A percentile compares a stretch with the other conserved stretches of the same genome.
Conservation (phyloP, 2,329 filamentous ascomycete species). For the Zelopaecilomyces penicillatus region DNA sequence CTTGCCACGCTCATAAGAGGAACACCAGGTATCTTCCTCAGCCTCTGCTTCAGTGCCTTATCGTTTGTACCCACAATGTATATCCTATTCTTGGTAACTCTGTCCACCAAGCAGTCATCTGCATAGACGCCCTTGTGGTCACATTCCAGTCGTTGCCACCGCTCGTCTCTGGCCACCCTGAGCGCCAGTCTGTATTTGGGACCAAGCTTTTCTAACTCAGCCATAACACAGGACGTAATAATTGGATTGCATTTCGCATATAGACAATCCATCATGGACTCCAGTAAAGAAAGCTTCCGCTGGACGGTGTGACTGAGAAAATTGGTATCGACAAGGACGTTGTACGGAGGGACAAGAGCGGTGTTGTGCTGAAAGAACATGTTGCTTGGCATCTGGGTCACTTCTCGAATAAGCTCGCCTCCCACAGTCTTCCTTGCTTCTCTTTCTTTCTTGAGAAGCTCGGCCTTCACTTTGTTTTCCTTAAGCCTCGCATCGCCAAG, state of each 20-base stretch:
- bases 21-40: conserved; percentile 63
- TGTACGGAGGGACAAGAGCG: conserved; percentile 60
- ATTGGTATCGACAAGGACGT: conserved; percentile 76
- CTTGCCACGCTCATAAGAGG: conserved; percentile 74
- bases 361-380: conserved; percentile 89
- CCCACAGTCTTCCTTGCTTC: conserved; percentile 46
- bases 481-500: conserved; percentile 73
- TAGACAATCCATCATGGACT: conserved; percentile 87
- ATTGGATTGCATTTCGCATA: conserved; percentile 87
- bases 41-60: conserved; percentile 70
- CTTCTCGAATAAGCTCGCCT: conserved; percentile 62
- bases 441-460: conserved; percentile 48
- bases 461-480: conserved; percentile 65
- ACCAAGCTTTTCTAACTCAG: conserved; percentile 82
- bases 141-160: conserved; percentile 79
- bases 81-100: conserved; percentile 65
- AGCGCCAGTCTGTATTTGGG: conserved; percentile 81
- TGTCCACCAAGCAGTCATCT: conserved; percentile 75
- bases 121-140: conserved; percentile 79
- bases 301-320: conserved; percentile 87
- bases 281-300: conserved; percentile 78
- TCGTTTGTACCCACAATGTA: conserved; percentile 74
- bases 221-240: conserved; percentile 71
- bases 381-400: conserved; percentile 72
- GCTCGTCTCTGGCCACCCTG: conserved; percentile 77